phyloP scores from a whole-genome alignment of 2,329 filamentous ascomycete genomes.

The Endocalyx cinctus region DNA sequence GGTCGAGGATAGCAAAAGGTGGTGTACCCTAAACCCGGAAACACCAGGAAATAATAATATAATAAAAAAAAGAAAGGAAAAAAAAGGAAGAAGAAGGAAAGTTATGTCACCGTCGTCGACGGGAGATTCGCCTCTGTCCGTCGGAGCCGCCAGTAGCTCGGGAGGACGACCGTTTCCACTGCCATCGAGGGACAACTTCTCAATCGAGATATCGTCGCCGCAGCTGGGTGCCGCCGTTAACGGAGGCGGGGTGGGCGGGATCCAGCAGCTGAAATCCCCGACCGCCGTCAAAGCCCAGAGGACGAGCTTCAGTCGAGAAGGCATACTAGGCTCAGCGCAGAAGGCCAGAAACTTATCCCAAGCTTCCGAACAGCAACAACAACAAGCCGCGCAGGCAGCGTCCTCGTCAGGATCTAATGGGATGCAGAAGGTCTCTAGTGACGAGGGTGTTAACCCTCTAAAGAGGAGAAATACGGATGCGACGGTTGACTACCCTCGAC shows the following conservation, averaged over 20 bases:
- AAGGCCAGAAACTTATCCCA: constrained; percentile 53
- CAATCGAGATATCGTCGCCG: constrained; percentile 44
- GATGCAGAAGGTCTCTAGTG: constrained; percentile 41
- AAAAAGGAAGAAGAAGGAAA: too few relatives aligned
- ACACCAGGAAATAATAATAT: neutral
- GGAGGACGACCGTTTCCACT: constrained; percentile 40
- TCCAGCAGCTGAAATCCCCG: constrained; percentile 48
- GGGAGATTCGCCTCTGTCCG: constrained; percentile 47
- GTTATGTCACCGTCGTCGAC: constrained; percentile 53
- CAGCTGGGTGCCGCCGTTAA: constrained; percentile 37
- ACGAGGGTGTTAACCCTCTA: constrained; percentile 50
- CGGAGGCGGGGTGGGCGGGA: too few relatives aligned
- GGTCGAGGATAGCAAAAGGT: too few relatives aligned
- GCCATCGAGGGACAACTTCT: constrained; percentile 42
- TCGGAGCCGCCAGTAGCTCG: constrained; percentile 32
- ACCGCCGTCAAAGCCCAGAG: constrained; percentile 43
- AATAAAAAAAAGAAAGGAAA: too few relatives aligned
- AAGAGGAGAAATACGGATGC: constrained; percentile 60
- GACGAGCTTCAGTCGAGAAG: constrained; percentile 50
- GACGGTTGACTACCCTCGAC: constrained; percentile 58
- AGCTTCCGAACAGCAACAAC: constrained; percentile 44
- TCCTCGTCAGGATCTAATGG: too few relatives aligned
- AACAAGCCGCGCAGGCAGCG: constrained; percentile 33
- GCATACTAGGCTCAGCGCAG: constrained; percentile 48
- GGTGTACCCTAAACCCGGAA: too few relatives aligned